Percentiles rank a stretch among this genome's conserved stretches.
Conservation (phyloP, 139 green algal species). For the Tetradesmus lagerheimii region DNA sequence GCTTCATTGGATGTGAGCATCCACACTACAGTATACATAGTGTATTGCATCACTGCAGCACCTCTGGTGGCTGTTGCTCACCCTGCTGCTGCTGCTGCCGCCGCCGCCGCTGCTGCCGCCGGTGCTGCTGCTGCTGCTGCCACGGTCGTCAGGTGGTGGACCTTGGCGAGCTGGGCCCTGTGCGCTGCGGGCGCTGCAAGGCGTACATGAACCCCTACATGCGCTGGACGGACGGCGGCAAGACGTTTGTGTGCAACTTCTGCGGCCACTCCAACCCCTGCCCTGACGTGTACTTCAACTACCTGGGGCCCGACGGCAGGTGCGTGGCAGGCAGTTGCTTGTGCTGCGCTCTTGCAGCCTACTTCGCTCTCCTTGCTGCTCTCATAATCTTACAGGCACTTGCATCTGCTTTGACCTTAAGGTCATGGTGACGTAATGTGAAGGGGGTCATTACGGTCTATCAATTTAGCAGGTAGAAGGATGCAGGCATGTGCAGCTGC, state of each 20-base stretch:
- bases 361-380: too few relatives aligned
- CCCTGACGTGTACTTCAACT: conserved; percentile 81
- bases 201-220: conserved; percentile 95
- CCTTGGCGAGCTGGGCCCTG: conserved; percentile 72
- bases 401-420: too few relatives aligned
- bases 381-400: too few relatives aligned
- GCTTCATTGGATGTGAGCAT: too few relatives aligned
- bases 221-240: conserved; percentile 72
- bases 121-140: background rate
- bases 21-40: too few relatives aligned
- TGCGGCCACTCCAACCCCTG: conserved; percentile 75
- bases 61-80: background rate
- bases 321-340: background rate
- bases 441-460: too few relatives aligned
- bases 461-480: too few relatives aligned
- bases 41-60: background rate
- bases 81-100: background rate
- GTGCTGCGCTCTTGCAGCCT: background rate
- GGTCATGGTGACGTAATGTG: too few relatives aligned
- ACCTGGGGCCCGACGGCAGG: conserved; percentile 76
- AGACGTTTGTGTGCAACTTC: conserved; percentile 86
- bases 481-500: too few relatives aligned
- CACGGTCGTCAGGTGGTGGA: conserved; percentile 73
- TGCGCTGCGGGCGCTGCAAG: conserved; percentile 88
- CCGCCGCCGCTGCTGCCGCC: background rate